Evolutionary conservation across 169 alveolate species (phyloP), one percentile per base, ranked within the genome.

Genomic region (Babesia bigemina): DNA sequence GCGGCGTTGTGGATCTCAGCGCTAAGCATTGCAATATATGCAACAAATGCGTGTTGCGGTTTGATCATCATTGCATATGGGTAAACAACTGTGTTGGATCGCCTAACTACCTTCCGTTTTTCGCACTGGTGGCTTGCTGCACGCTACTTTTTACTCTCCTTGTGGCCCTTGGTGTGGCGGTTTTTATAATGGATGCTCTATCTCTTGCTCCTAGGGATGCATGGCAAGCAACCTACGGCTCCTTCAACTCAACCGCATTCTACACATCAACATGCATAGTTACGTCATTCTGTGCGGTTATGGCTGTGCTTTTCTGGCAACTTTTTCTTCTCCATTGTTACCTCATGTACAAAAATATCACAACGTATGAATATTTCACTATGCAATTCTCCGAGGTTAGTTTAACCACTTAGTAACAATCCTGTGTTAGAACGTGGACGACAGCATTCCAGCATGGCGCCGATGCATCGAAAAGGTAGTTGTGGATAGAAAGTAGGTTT

Each of bases 61-160:
- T 90, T 75, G 98, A 94, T 66, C 98, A 94, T 66, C 98, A 94
- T 81, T 94, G 98, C 70, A 87, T 93, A 65, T 94, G 96, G 94
- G 90, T 94, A 62, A 91, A 94, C 79, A 94, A 93, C 66, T 94
- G 98, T 85, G 93, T 94, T 42, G 98, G 98, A 9, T 66, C 79
- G 24, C 81, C 65, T 39, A 93, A 93, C 75, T 93, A 93, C 75
- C 63, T 57, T 66, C 77, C 67, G 50, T 74, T 75, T 52, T 53
- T 62, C 58, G 55, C 85, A 21, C 79, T 76, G 33, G 60, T 79
- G 8, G 56, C 52, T 4, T 8, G 75, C 29, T n/a, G 61, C 17
- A 28, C 60, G 22, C n/a, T 52, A 39, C 61, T 69, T 58, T 57
- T 58, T 36, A 74, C 76, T 22, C 3, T 22, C 22, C 39, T 52